Evolutionary conservation across 768 basidiomycete genomes (phyloP), one percentile per base, ranked within the genome.

Genomic region (Gymnopilus dilepis): DNA sequence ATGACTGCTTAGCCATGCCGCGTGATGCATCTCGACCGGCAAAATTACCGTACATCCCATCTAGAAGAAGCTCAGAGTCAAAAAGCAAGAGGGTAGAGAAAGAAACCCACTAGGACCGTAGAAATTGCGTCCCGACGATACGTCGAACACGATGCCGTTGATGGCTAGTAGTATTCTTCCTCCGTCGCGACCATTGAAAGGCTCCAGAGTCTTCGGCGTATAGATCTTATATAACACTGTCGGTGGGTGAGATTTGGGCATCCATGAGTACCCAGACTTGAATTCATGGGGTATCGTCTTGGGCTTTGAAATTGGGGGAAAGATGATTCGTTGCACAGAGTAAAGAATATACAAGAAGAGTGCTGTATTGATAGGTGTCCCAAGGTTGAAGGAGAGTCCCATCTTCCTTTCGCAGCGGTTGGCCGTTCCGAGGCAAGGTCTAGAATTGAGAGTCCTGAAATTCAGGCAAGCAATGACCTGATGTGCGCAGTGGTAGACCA

Each of bases 1-100:
- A 98, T 2, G 95, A 97, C 77, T 98, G 96, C 76, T 96, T 97
- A 6, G 97, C 97, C 92, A 99, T 96, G 4, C 97, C 96, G 37
- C 96, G 81, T 15, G 94, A 96, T 1, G 97, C 97, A 76, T 99
- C 97, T 51, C 96, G 78, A 5, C 97, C 97, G 2, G 97, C 96
- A 80, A 99, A 99, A 76, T 96, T 97, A 30, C 94, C 95, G 71
- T 98, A 98, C 85, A 95, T 94, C 0, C 96, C 97, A 68, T 89
- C 97, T 97, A 19, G 62, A 38, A n/a, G n/a, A n/a, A n/a, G n/a
- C n/a, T n/a, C n/a, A n/a, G n/a, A n/a, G 9, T 6, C 11, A 21
- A 58, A 24, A 24, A 15, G 13, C 41, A 4, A 4, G 22, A 19
- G 22, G 8, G 9, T 21, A 56, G 15, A 19, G 12, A 55, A 26